Evolutionary conservation across 1,139 yeast genomes (phyloP).

Genomic region (Suhomyces wounanorum): DNA sequence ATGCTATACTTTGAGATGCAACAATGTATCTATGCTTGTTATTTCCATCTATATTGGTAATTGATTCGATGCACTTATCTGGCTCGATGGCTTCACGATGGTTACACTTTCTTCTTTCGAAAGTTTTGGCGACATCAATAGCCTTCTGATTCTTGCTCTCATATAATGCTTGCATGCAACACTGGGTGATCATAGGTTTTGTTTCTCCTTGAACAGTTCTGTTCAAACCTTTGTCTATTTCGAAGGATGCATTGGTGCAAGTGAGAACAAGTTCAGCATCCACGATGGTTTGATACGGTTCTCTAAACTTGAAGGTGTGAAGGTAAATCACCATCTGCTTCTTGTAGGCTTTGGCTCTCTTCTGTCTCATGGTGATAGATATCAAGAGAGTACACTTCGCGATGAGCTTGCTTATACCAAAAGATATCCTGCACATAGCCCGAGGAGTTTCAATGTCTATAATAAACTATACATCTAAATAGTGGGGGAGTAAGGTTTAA

Average conservation of each 20-base stretch:
- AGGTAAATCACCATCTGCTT: conserved; percentile 86
- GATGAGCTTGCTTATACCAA: conserved; percentile 9
- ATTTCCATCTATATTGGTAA: conserved; percentile 68
- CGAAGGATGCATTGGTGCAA: conserved; percentile 67
- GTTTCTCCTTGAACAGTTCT: conserved; percentile 83
- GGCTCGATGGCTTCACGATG: conserved; percentile 69
- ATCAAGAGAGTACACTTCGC: conserved; percentile 1
- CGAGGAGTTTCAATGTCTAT: not conserved
- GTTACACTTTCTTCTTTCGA: conserved; percentile 76
- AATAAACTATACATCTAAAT: not conserved
- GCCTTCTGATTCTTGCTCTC: conserved; percentile 69
- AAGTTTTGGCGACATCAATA: conserved; percentile 74
- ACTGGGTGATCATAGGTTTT: conserved; percentile 95
- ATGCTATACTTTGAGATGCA: conserved; percentile 74
- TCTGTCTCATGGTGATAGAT: conserved; percentile 76
- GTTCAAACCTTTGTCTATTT: conserved; percentile 72
- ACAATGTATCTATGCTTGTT: conserved; percentile 90
- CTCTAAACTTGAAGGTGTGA: conserved; percentile 87
- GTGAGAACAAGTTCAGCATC: conserved; percentile 77
- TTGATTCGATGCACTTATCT: conserved; percentile 71
- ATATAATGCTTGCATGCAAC: conserved; percentile 87
- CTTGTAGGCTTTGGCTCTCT: conserved; percentile 90
- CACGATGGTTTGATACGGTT: conserved; percentile 86
- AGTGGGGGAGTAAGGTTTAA: not conserved
- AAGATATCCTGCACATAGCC: conserved; percentile 1